Evolutionary conservation across 306 rosid species (phyloP), one percentile per base, ranked within the genome.

Genomic region (Senna tora): DNA sequence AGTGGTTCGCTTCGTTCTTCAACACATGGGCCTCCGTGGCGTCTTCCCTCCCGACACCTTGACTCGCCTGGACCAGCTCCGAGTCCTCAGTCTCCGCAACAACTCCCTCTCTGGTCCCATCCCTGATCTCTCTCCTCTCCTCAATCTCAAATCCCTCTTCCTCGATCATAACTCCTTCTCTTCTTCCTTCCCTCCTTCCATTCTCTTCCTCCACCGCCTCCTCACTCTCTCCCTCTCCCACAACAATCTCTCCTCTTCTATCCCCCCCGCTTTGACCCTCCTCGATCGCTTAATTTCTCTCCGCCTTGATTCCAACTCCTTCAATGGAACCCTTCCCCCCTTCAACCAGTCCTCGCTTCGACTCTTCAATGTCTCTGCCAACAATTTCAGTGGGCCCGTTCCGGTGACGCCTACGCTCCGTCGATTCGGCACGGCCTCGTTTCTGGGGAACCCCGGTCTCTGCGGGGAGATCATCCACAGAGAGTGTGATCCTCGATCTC

Each of bases 31-130:
- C 58, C 96, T 93, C 33, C 77, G 82, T 10, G 98, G 97, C 71
- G 1, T 51, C n/a, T 75, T 91, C 77, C 66, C 91, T 0, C 69
- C 96, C 1, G 0, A 81, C 73, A 86, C 96, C 8, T 66, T 93
- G 49, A 46, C 89, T 9, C 79, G 75, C 4, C 94, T 93, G 65
- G 89, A 86, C 88, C 98, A 93, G 85, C 94, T 93, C 72, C 91
- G 96, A 15, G 84, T 93, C 25, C 69, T 93, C 50, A 86, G 83
- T 30, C 88, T 93, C 61, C 84, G 81, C 33, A 93, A 93, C 77
- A 93, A 89, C 87, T 91, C 98, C 3, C 85, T 93, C 69, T 78
- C 55, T 17, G 92, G 98, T 22, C 96, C 94, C 21, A 53, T 93
- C 41, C 98, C 98, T 0, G 94, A 91, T 72, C 92, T 91, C 20